Percentiles rank a stretch among this genome's conserved stretches.
Evolutionary conservation across 139 green algal species (phyloP).

Genomic region (Zygnema circumcarinatum): DNA sequence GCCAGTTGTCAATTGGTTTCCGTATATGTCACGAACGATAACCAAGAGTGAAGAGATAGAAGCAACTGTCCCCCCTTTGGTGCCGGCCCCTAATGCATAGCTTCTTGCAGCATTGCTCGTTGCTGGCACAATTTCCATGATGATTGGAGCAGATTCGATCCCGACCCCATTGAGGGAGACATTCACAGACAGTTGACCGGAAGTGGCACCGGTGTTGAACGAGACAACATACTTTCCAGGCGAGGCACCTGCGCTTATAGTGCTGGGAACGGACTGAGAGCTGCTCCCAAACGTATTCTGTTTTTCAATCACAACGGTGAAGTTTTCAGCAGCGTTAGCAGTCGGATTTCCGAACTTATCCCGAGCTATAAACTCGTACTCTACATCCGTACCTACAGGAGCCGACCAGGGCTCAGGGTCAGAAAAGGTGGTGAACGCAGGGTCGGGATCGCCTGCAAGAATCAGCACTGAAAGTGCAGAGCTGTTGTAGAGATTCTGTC

Average conservation of each 20-base stretch:
- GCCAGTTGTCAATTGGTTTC: neutral
- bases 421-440: neutral
- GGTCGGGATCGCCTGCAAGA: neutral
- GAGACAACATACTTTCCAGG: neutral
- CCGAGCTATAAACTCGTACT: neutral
- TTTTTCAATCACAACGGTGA: neutral
- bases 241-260: neutral
- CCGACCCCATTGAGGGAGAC: neutral
- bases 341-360: slow-evolving; percentile 6
- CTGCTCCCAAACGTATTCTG: neutral
- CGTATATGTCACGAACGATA: neutral
- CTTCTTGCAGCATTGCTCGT: neutral
- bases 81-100: neutral
- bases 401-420: neutral
- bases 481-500: neutral
- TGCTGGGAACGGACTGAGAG: neutral
- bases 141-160: neutral
- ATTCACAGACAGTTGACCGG: neutral
- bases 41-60: neutral
- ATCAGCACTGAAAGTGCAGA: neutral
- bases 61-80: neutral
- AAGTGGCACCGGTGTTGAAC: neutral
- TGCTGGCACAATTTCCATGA: neutral
- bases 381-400: neutral
- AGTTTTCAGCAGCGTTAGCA: neutral